A percentile compares a stretch with the other conserved stretches of the same genome.
Conservation (phyloP, 1,284 basidiomycete genomes). For the Ustilago esculenta region DNA sequence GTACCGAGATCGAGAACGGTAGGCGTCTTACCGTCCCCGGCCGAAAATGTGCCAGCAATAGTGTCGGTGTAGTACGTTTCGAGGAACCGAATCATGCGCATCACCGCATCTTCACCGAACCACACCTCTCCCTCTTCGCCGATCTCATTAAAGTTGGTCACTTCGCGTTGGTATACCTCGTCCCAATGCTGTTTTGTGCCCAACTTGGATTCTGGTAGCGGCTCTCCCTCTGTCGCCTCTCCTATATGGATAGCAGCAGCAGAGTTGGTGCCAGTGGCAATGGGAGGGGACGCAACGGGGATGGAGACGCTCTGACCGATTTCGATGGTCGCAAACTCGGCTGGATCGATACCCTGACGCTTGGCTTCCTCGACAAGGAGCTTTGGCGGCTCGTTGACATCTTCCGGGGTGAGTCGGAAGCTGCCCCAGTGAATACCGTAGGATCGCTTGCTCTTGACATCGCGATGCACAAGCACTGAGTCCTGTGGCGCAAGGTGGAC, state of each 20-base stretch:
- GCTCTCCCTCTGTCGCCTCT: constrained; percentile 16
- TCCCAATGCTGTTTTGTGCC: constrained; percentile 74
- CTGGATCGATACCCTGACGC: constrained; percentile 21
- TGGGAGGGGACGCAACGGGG: constrained; percentile 2
- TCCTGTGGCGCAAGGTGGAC: constrained; percentile 53
- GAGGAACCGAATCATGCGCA: constrained; percentile 75
- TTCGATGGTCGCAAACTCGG: constrained; percentile 35
- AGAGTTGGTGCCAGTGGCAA: neutral
- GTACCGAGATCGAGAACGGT: constrained; percentile 73
- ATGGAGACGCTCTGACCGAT: constrained; percentile 52
- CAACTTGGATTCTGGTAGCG: constrained; percentile 71
- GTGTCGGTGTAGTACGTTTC: constrained; percentile 32
- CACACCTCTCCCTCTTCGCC: constrained; percentile 90
- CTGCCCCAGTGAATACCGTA: constrained; percentile 59
- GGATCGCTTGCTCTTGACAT: constrained; percentile 31
- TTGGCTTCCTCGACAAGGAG: constrained; percentile 41
- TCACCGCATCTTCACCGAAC: constrained; percentile 83
- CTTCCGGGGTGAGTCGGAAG: constrained; percentile 54
- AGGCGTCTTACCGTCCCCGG: constrained; percentile 7
- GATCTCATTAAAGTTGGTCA: constrained; percentile 79
- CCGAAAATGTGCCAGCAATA: constrained; percentile 3
- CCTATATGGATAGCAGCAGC: neutral
- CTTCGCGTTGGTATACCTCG: constrained; percentile 70
- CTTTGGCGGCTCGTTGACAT: constrained; percentile 52
- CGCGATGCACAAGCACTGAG: constrained; percentile 47